These are phyloP conservation scores for Nemania sp. DNA, from an alignment of 2,329 filamentous ascomycete genomes.

Conservation along the genomic window DNA sequence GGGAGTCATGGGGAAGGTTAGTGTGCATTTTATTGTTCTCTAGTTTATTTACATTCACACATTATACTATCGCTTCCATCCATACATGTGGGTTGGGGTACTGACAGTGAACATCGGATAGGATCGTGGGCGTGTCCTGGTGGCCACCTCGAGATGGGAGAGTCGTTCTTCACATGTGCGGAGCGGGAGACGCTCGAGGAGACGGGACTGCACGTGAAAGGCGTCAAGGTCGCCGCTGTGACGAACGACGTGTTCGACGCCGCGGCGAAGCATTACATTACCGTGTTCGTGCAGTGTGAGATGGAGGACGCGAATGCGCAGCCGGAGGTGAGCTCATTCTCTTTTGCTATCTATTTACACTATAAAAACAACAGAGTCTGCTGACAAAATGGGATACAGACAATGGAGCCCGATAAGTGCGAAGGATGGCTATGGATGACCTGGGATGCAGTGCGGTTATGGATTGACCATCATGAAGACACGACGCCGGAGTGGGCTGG, in stretches of 20 bases:
- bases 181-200: constrained; percentile 71
- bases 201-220: constrained; percentile 62
- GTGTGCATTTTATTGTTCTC: constrained; percentile 3
- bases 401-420: constrained; percentile 56
- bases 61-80: too few relatives aligned
- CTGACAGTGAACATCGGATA: constrained; percentile 29
- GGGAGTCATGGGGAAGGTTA: constrained; percentile 54
- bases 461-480: constrained; percentile 38
- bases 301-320: constrained; percentile 51
- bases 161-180: constrained; percentile 65
- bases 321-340: constrained; percentile 53
- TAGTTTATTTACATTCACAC: too few relatives aligned
- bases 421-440: constrained; percentile 53
- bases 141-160: constrained; percentile 73
- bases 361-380: too few relatives aligned
- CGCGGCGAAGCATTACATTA: constrained; percentile 72
- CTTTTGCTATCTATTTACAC: too few relatives aligned
- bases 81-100: too few relatives aligned
- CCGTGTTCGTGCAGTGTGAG: constrained; percentile 65
- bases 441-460: constrained; percentile 47
- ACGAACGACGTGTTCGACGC: constrained; percentile 69
- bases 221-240: constrained; percentile 57
- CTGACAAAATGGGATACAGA: constrained; percentile 33
- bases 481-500: constrained; percentile 27
- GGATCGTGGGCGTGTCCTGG: constrained; percentile 71